Conservation (phyloP, 345 rosid species). For the Nasturtium officinale region DNA sequence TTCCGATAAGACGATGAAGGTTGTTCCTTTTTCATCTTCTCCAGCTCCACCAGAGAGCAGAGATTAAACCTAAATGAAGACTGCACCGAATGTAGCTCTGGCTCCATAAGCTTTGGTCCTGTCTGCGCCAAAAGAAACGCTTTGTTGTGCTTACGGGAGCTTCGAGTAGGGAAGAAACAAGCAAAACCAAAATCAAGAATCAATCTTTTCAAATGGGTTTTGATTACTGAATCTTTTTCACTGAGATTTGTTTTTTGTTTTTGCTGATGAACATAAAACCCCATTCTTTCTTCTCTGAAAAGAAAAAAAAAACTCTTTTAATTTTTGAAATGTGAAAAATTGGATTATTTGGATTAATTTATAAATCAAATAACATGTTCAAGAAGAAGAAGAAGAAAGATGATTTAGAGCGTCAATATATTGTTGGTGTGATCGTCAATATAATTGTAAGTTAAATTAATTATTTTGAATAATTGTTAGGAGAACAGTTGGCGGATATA, state of each 20-base stretch:
- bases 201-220: conserved; percentile 51
- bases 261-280: neutral
- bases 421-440: conserved; percentile 39
- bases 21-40: conserved; percentile 56
- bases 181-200: conserved; percentile 59
- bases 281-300: conserved; percentile 9
- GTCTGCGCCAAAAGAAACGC: conserved; percentile 85
- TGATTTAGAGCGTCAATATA: conserved; percentile 14
- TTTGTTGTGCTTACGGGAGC: conserved; percentile 56
- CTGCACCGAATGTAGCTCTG: conserved; percentile 81
- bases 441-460: conserved; percentile 34
- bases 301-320: neutral
- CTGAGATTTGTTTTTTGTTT: neutral
- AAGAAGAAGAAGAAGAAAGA: neutral
- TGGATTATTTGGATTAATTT: conserved; percentile 3
- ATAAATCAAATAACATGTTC: neutral
- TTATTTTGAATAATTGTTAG: conserved; percentile 35
- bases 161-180: conserved; percentile 55
- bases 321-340: conserved; percentile 10
- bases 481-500: conserved; percentile 32
- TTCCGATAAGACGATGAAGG: conserved; percentile 15
- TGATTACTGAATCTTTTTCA: conserved; percentile 27
- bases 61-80: conserved; percentile 94
- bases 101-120: conserved; percentile 58
- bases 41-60: conserved; percentile 84